phyloP scores from a whole-genome alignment of 306 rosid species.

The Canavalia gladiata region DNA sequence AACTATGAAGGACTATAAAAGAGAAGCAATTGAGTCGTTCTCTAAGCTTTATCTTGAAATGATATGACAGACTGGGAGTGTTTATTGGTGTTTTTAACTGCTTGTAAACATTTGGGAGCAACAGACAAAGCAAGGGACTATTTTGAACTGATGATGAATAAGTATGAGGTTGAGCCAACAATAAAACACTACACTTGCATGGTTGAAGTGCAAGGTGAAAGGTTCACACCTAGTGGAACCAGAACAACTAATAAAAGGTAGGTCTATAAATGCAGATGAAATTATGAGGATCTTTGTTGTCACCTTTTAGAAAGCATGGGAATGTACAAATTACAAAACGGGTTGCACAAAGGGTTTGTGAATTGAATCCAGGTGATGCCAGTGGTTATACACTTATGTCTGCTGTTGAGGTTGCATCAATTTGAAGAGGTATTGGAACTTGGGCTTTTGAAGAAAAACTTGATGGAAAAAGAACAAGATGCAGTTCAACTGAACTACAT shows the following conservation, averaged over 20 bases:
- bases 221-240: too few species aligned
- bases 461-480: too few species aligned
- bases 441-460: too few species aligned
- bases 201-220: too few species aligned
- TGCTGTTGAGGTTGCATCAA: slow-evolving; percentile 68
- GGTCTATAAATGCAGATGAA: slow-evolving; percentile 68
- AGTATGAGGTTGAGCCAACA: slow-evolving; percentile 68
- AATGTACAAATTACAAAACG: slow-evolving; percentile 69
- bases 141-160: slow-evolving; percentile 62
- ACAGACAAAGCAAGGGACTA: slow-evolving; percentile 68
- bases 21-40: slow-evolving; percentile 71
- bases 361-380: slow-evolving; percentile 73
- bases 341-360: slow-evolving; percentile 66
- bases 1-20: slow-evolving; percentile 75
- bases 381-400: slow-evolving; percentile 79
- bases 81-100: slow-evolving; percentile 77
- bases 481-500: too few species aligned
- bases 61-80: slow-evolving; percentile 69
- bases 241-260: slow-evolving; percentile 52
- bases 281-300: slow-evolving; percentile 86
- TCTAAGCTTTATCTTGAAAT: slow-evolving; percentile 61
- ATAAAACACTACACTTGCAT: slow-evolving; percentile 13
- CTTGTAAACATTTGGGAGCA: slow-evolving; percentile 79
- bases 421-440: too few species aligned
- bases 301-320: slow-evolving; percentile 75